Evolutionary conservation across 768 basidiomycete genomes (phyloP).

Genomic region (Podaxis sp.): DNA sequence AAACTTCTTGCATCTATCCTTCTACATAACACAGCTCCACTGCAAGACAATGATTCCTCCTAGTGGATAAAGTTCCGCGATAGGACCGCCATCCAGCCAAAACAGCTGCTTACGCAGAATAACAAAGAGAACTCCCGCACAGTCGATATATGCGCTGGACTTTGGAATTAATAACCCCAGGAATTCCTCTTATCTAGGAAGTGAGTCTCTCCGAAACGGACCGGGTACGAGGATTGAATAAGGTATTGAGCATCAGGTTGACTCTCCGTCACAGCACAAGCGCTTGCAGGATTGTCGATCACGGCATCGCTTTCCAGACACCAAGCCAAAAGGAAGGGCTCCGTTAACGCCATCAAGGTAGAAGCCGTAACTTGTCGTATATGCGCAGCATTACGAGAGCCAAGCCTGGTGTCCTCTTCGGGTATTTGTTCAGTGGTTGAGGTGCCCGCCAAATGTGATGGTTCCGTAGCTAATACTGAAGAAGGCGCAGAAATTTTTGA

Average conservation of each 20-base stretch:
- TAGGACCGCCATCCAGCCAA: neutral
- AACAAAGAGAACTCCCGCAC: neutral
- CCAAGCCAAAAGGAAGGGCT: constrained; percentile 40
- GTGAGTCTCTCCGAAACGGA: neutral
- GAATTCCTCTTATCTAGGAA: neutral
- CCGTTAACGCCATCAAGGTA: constrained; percentile 39
- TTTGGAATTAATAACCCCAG: constrained; percentile 4
- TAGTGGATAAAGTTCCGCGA: neutral
- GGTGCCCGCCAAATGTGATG: neutral
- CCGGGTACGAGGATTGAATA: neutral
- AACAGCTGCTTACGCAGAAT: neutral
- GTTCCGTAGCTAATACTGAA: neutral
- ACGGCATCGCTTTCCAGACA: constrained; percentile 15
- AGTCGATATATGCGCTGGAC: neutral
- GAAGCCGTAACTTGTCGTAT: constrained; percentile 31
- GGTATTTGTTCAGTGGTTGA: neutral
- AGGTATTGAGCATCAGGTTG: neutral
- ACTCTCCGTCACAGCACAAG: neutral
- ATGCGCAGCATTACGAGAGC: neutral
- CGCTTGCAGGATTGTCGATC: neutral
- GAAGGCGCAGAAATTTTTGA: neutral
- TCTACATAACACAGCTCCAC: too few relatives aligned
- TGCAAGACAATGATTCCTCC: too few relatives aligned
- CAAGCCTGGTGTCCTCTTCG: neutral
- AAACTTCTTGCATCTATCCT: neutral